These are phyloP conservation scores for Suaeda aralocaspica DNA, from an alignment of 148 eudicot species.

Conservation along the genomic window DNA sequence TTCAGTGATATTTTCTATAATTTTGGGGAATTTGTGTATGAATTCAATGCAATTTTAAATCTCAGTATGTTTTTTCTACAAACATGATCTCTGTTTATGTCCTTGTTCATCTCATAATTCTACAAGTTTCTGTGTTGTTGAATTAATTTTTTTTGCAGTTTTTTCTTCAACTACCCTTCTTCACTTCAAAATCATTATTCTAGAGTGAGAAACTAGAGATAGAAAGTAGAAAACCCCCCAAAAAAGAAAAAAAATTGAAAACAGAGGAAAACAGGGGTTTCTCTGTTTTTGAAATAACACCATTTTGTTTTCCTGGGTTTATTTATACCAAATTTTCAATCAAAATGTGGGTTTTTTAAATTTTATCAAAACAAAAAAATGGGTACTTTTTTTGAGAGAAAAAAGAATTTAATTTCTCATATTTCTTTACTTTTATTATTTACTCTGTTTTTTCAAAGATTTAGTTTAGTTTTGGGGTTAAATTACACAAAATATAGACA, in stretches of 20 bases:
- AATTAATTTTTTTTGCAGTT: slow-evolving; percentile 11
- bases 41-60: slow-evolving; percentile 30
- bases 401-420: neutral
- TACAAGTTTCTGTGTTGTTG: slow-evolving; percentile 18
- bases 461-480: slow-evolving; percentile 32
- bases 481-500: slow-evolving; percentile 60
- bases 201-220: slow-evolving; percentile 12
- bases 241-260: no score
- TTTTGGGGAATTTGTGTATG: slow-evolving; percentile 22
- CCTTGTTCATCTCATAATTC: slow-evolving; percentile 13
- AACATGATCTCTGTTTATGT: slow-evolving; percentile 29
- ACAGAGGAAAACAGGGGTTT: slow-evolving; percentile 10
- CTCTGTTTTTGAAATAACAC: slow-evolving; percentile 24
- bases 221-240: no score
- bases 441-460: slow-evolving; percentile 27
- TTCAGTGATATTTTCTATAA: slow-evolving; percentile 3
- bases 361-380: neutral
- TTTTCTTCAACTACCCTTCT: slow-evolving; percentile 27
- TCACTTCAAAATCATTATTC: slow-evolving; percentile 1
- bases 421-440: slow-evolving; percentile 15
- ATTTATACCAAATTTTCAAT: neutral
- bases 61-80: slow-evolving; percentile 9
- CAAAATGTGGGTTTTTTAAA: slow-evolving; percentile 5
- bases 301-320: neutral
- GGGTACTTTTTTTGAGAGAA: slow-evolving; percentile 24